Base-by-base conservation (phyloP, 495 filamentous ascomycete genomes). In the Neurospora tetrasperma region DNA sequence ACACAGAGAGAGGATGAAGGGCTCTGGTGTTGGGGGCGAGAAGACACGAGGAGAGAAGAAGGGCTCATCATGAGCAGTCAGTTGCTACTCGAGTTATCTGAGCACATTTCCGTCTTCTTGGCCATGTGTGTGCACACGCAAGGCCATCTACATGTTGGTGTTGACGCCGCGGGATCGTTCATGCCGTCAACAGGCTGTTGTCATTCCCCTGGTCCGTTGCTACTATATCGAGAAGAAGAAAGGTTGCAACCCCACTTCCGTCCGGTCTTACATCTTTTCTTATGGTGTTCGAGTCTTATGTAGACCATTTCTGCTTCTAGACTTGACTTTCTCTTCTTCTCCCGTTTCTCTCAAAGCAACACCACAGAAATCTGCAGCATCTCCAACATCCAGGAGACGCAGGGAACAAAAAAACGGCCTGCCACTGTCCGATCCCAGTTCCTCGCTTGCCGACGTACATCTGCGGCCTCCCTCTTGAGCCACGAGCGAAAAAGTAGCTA, bases 391-490 rank as follows among this genome's bases (percentile, higher is more conserved):
- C 31, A 74, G 40, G 69, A 71, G 66, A 78, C 69, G 72, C 71
- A 74, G 74, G 73, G 72, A 72, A 74, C 35, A 76, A 43, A 11
- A 38, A 76, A 59, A 69, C 72, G n/a, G 70, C 66, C 40, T 73
- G n/a, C 35, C 27, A 46, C 43, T 14, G 75, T 62, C 74, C 73
- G 71, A 40, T 70, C 73, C 69, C 71, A 73, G 71, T 46, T 23
- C 73, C 42, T 73, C 71, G 70, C 73, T 68, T 69, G 41, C 46
- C 71, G 74, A 62, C 73, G 70, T 70, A 72, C 70, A 73, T 71
- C 73, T 72, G 72, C 74, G 76, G 77, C 69, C 79, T 72, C 76
- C 76, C 73, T 75, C 44, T 69, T 68, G 78, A 78, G 76, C 79
- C 27, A 66, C 54, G 54, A 66, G 54, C 54, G 27, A 27, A 66